A percentile compares a stretch with the other conserved stretches of the same genome.
phyloP scores from a whole-genome alignment of 495 filamentous ascomycete genomes.

The Geopyxis carbonaria region DNA sequence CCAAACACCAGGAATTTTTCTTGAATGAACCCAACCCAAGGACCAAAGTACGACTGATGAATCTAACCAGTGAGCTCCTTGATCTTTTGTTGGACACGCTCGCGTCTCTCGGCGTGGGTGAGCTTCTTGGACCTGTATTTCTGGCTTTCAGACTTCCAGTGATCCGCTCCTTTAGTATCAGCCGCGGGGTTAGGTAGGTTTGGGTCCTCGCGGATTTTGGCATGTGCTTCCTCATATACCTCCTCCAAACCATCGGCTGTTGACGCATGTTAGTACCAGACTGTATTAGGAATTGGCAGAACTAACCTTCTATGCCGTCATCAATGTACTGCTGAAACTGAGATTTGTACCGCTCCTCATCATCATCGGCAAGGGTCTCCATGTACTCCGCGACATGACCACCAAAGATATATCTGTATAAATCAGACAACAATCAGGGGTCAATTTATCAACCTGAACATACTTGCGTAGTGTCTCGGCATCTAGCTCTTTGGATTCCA shows the following conservation, averaged over 20 bases:
- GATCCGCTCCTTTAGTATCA: constrained; percentile 80
- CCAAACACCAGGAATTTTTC: too few relatives aligned
- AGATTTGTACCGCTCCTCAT: constrained; percentile 97
- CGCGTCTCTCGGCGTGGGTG: constrained; percentile 58
- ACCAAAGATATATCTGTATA: constrained; percentile 69
- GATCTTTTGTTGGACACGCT: constrained; percentile 77
- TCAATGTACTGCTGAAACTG: constrained; percentile 97
- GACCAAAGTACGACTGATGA: neutral
- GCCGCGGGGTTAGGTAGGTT: constrained; percentile 81
- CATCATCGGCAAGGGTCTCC: constrained; percentile 98
- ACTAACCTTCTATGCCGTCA: constrained; percentile 58
- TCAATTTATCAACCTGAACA: neutral
- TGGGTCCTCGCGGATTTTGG: constrained; percentile 92
- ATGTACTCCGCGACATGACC: constrained; percentile 99
- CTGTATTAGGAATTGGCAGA: neutral
- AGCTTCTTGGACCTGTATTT: constrained; percentile 69
- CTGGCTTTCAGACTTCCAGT: constrained; percentile 89
- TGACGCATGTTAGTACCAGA: neutral
- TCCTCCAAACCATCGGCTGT: constrained; percentile 88
- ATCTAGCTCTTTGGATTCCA: constrained; percentile 91
- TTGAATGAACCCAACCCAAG: too few relatives aligned
- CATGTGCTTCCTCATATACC: constrained; percentile 84
- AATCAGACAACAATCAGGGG: neutral
- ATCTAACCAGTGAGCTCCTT: constrained; percentile 34
- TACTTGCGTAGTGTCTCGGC: constrained; percentile 80